Base-by-base conservation (phyloP, 805 yeast species). In the Yarrowia deformans region DNA sequence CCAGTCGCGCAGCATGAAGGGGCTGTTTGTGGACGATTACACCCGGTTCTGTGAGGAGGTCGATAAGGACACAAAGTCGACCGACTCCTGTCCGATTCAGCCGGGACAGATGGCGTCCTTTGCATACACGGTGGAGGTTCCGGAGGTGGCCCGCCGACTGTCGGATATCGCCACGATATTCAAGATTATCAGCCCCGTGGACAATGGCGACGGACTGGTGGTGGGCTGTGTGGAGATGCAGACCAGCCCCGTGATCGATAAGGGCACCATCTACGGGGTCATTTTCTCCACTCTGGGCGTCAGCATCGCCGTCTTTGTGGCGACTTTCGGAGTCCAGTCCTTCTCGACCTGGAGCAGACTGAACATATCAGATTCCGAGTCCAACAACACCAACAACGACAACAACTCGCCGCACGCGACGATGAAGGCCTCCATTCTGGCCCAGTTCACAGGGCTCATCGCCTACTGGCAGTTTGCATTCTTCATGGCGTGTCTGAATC, bases 381-480 rank as follows among this genome's bases (percentile, higher is more conserved):
- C 12, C 1, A 23, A 55, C 2, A 23, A 39, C 61, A 12, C 13
- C 43, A 19, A 55, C 3, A 23, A 39, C 61, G 6, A 7, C 29
- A 23, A 23, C 43, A 19, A 39, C 5, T 49, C 37, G 7, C 54
- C 54, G 3, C 54, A 49, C 14, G 19, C 37, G 4, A 49, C 54
- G 23, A 49, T 37, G 42, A 39, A 37, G 18, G 45, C 56, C 8
- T 63, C 56, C n/a, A 82, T 84, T 13, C 80, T 82, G 9, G 77
- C 79, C 4, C 85, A 85, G 45, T 81, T 84, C 52, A 42, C 52
- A 6, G 50, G 40, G 19, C 42, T 60, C 18, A 71, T 88, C 1
- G 76, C 81, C 19, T 88, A 87, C 75, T 74, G 87, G 42, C 92
- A 89, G 74, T 88, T 84, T 77, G 84, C 87, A 0, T 81, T 86